These are phyloP conservation scores for Sophora flavescens DNA, from an alignment of 306 rosid species.

Conservation along the genomic window DNA sequence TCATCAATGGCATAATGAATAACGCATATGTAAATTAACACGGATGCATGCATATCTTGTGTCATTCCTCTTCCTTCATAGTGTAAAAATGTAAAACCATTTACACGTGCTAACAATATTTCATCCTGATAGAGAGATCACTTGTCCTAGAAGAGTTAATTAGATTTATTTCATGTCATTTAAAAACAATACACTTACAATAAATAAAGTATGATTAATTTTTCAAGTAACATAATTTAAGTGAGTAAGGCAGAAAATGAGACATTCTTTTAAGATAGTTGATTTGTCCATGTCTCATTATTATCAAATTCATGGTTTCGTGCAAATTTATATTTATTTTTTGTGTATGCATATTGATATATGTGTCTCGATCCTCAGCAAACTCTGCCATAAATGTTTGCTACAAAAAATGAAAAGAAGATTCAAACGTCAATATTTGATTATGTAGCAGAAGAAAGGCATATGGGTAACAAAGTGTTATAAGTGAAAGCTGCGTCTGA, in stretches of 20 bases:
- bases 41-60: slow-evolving; percentile 38
- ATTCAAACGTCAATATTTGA: slow-evolving; percentile 39
- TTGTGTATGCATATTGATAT: not conserved
- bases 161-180: too few species aligned
- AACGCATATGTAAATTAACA: slow-evolving; percentile 34
- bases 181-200: too few species aligned
- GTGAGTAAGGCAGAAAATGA: too few species aligned
- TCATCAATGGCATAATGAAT: slow-evolving; percentile 37
- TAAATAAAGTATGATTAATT: too few species aligned
- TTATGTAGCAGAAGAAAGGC: slow-evolving; percentile 17
- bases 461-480: slow-evolving; percentile 25
- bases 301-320: slow-evolving; percentile 3
- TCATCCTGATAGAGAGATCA: too few species aligned
- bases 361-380: not conserved
- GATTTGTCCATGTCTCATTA: not conserved
- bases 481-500: slow-evolving; percentile 17
- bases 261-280: too few species aligned
- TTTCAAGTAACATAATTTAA: too few species aligned
- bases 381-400: slow-evolving; percentile 14
- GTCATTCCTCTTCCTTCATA: slow-evolving; percentile 19
- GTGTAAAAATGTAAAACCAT: too few species aligned
- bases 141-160: too few species aligned
- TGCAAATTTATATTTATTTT: not conserved
- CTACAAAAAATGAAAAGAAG: slow-evolving; percentile 25
- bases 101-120: too few species aligned